Evolutionary conservation across 495 filamentous ascomycete genomes (phyloP).

Genomic region (Penicillium dipodomyicola): DNA sequence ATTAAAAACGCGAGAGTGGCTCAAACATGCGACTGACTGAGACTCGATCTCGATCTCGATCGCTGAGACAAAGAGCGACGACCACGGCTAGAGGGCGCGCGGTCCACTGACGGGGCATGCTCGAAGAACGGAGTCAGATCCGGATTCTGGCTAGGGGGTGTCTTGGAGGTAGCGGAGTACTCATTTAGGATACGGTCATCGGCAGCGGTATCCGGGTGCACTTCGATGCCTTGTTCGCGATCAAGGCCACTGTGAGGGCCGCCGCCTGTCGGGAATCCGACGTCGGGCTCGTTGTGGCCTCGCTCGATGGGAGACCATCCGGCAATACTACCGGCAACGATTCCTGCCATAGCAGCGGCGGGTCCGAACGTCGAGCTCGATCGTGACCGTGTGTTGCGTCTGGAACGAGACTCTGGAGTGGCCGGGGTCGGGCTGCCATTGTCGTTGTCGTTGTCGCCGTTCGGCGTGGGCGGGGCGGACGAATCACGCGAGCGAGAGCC

Average conservation of each 20-base stretch:
- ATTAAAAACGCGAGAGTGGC: not conserved
- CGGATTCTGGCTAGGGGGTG: slow-evolving; percentile 59
- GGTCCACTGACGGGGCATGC: slow-evolving; percentile 38
- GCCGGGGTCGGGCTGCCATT: slow-evolving; percentile 48
- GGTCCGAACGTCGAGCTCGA: slow-evolving; percentile 85
- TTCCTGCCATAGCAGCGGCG: slow-evolving; percentile 77
- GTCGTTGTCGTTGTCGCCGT: slow-evolving; percentile 37
- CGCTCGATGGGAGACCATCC: slow-evolving; percentile 87
- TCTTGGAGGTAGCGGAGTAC: slow-evolving; percentile 38
- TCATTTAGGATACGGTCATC: slow-evolving; percentile 55
- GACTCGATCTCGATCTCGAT: slow-evolving; percentile 41
- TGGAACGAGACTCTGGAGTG: slow-evolving; percentile 71
- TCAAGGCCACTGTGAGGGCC: slow-evolving; percentile 47
- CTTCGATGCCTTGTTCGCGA: slow-evolving; percentile 50
- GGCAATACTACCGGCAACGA: slow-evolving; percentile 81
- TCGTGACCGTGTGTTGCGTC: slow-evolving; percentile 71
- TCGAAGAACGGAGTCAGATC: slow-evolving; percentile 54
- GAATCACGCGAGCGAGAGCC: slow-evolving; percentile 71
- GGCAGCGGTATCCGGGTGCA: slow-evolving; percentile 56
- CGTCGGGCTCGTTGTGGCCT: slow-evolving; percentile 46
- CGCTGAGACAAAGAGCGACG: slow-evolving; percentile 39
- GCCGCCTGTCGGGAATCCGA: slow-evolving; percentile 44
- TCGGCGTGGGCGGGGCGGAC: slow-evolving; percentile 69
- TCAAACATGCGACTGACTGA: slow-evolving; percentile 34
- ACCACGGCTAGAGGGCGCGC: slow-evolving; percentile 40